Percentiles rank a stretch among this genome's conserved stretches.
Conservation (phyloP, 73 alveolate species). For the Effrenium voratum region DNA sequence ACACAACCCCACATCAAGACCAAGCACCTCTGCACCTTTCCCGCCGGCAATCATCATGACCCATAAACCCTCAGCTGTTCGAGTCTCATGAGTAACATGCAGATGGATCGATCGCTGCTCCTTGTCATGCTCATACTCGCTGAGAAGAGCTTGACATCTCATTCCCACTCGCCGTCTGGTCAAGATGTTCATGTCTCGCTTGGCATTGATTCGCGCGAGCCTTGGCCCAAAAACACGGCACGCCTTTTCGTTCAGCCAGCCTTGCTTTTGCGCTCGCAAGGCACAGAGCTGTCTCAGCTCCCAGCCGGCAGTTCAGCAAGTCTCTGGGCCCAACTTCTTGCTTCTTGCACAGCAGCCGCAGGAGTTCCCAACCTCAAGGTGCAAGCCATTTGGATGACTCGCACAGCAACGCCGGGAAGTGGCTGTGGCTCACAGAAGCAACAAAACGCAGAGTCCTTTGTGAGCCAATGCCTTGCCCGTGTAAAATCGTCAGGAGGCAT, state of each 20-base stretch:
- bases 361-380: constrained; percentile 5
- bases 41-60: neutral
- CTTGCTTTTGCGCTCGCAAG: neutral
- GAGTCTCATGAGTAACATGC: no score
- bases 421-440: no score
- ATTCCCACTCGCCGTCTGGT: constrained; percentile 43
- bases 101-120: no score
- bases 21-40: neutral
- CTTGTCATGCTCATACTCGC: constrained; percentile 45
- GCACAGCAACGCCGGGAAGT: no score
- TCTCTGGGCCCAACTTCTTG: constrained; percentile 32
- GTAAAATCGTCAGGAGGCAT: no score
- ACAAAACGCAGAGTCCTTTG: no score
- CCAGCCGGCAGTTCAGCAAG: neutral
- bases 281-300: neutral
- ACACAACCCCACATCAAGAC: neutral
- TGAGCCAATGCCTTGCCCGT: no score
- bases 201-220: constrained; percentile 35
- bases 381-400: neutral
- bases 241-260: neutral
- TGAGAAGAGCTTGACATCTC: constrained; percentile 51
- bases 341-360: constrained; percentile 31
- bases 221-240: neutral
- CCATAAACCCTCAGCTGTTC: neutral
- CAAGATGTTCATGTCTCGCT: constrained; percentile 6